Percentiles rank a stretch among this genome's conserved stretches.
phyloP scores from a whole-genome alignment of 768 basidiomycete genomes.

The Erythrobasidium yunnanense region DNA sequence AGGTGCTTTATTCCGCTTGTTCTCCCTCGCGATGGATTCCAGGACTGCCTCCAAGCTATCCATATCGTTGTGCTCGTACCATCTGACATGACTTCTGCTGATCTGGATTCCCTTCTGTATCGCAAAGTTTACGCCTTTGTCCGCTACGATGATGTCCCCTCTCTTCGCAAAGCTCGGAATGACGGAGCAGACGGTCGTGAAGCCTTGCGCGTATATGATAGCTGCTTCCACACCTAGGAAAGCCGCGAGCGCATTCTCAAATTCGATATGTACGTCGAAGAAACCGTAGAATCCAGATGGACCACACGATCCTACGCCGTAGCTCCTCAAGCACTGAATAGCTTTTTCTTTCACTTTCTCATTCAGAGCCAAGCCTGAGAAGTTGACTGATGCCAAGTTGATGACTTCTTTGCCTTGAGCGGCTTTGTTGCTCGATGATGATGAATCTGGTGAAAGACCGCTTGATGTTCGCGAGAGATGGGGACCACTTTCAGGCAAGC shows the following conservation, averaged over 20 bases:
- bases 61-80: slow-evolving; percentile 94
- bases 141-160: slow-evolving; percentile 94
- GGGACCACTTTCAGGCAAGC: slow-evolving; percentile 24
- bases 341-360: slow-evolving; percentile 76
- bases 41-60: slow-evolving; percentile 81
- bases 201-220: slow-evolving; percentile 89
- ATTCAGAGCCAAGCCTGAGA: slow-evolving; percentile 76
- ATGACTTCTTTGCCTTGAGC: slow-evolving; percentile 43
- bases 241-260: slow-evolving; percentile 78
- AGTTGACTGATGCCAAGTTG: slow-evolving; percentile 85
- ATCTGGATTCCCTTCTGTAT: slow-evolving; percentile 95
- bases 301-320: slow-evolving; percentile 88
- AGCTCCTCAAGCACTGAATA: slow-evolving; percentile 69
- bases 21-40: slow-evolving; percentile 70
- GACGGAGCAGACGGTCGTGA: slow-evolving; percentile 80
- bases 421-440: neutral
- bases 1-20: slow-evolving; percentile 66
- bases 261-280: slow-evolving; percentile 77
- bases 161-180: slow-evolving; percentile 97
- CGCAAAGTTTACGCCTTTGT: slow-evolving; percentile 87
- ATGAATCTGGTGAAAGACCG: too few species aligned
- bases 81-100: slow-evolving; percentile 76
- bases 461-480: neutral
- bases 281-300: slow-evolving; percentile 97
- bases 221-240: slow-evolving; percentile 79